A percentile compares a stretch with the other conserved stretches of the same genome.
Evolutionary conservation across 495 filamentous ascomycete species (phyloP).

Genomic region (Emericellopsis terricola): DNA sequence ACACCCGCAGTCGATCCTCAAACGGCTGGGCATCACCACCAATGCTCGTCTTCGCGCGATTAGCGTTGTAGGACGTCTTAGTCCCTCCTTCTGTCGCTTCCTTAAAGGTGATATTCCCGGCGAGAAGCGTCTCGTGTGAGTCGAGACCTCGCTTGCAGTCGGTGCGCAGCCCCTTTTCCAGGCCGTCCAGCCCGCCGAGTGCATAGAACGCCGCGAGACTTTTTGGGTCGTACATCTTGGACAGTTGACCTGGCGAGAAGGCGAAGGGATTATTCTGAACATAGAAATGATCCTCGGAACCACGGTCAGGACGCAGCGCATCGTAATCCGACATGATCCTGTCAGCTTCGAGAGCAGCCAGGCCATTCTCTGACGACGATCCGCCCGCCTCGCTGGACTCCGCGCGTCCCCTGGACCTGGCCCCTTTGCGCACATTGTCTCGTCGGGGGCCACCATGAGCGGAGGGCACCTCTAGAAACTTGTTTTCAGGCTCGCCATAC

Average conservation of each 20-base stretch:
- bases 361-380: no score
- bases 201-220: constrained; percentile 60
- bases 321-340: background rate
- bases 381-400: no score
- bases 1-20: constrained; percentile 52
- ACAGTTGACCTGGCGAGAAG: constrained; percentile 50
- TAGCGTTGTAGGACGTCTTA: constrained; percentile 5
- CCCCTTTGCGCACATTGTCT: no score
- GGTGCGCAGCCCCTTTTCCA: constrained; percentile 63
- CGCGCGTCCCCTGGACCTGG: no score
- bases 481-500: no score
- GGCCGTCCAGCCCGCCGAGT: constrained; percentile 54
- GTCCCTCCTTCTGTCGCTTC: constrained; percentile 24
- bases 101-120: constrained; percentile 40
- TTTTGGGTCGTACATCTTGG: constrained; percentile 63
- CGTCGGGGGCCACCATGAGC: no score
- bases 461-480: no score
- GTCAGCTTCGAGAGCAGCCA: no score
- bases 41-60: constrained; percentile 8
- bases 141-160: constrained; percentile 47
- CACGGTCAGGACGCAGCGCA: constrained; percentile 48
- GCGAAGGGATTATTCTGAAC: constrained; percentile 53
- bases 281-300: constrained; percentile 43
- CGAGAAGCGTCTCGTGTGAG: constrained; percentile 41
- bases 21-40: constrained; percentile 15